Evolutionary conservation across 202 grass and related monocot species (phyloP).

Genomic region (Zoysia matrella): DNA sequence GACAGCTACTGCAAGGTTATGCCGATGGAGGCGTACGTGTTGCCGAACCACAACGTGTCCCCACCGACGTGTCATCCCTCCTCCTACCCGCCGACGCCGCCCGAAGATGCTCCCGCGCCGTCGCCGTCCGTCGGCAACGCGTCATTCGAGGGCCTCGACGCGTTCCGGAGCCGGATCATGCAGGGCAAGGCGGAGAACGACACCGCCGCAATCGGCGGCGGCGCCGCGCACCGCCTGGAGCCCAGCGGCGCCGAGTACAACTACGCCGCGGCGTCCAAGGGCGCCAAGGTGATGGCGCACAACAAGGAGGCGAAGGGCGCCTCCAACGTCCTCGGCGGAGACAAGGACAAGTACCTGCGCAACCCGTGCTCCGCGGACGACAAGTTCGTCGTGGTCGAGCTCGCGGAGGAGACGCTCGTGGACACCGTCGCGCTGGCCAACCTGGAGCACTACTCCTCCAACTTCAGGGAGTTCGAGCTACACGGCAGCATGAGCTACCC

Average conservation of each 20-base stretch:
- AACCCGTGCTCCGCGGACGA: conserved; percentile 78
- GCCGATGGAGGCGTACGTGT: conserved; percentile 64
- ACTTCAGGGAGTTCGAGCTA: conserved; percentile 69
- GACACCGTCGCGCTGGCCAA: conserved; percentile 80
- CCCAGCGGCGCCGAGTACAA: conserved; percentile 77
- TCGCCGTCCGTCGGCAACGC: background rate
- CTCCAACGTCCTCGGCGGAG: conserved; percentile 63
- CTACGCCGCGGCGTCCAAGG: conserved; percentile 80
- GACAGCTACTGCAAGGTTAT: conserved; percentile 66
- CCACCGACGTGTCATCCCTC: conserved; percentile 44
- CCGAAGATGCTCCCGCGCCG: background rate
- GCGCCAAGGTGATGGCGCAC: conserved; percentile 81
- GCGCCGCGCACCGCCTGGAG: conserved; percentile 66
- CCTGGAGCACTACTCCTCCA: conserved; percentile 95
- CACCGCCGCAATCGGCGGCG: background rate
- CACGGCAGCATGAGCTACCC: conserved; percentile 80
- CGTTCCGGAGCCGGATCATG: conserved; percentile 57
- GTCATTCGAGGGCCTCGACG: conserved; percentile 46
- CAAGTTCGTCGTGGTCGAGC: conserved; percentile 81
- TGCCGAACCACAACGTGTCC: conserved; percentile 39
- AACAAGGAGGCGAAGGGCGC: conserved; percentile 92
- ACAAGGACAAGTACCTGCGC: conserved; percentile 89
- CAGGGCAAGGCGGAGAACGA: conserved; percentile 54
- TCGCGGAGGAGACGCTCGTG: conserved; percentile 87
- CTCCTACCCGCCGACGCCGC: background rate